phyloP scores from a whole-genome alignment of 345 rosid genomes.

The Eucalyptus pauciflora region DNA sequence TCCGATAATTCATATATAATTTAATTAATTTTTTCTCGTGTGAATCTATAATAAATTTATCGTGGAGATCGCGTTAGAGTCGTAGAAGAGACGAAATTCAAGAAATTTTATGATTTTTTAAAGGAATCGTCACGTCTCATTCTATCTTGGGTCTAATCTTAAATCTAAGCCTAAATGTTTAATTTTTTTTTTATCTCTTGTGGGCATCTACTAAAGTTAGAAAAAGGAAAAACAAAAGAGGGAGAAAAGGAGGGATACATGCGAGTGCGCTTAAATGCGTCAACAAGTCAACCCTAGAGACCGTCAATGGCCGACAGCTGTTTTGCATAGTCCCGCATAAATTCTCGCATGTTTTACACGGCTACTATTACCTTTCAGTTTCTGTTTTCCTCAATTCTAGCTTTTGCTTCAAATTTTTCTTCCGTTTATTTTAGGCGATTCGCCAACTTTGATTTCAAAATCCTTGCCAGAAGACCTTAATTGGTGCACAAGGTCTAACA shows the following conservation, averaged over 20 bases:
- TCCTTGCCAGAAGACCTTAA: background rate
- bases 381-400: background rate
- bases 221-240: background rate
- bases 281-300: background rate
- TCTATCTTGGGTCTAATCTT: background rate
- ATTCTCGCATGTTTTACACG: background rate
- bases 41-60: background rate
- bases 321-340: background rate
- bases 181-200: background rate
- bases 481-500: background rate
- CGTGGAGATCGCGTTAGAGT: background rate
- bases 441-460: background rate
- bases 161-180: background rate
- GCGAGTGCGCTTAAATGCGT: background rate
- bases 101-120: background rate
- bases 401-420: background rate
- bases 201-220: background rate
- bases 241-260: background rate
- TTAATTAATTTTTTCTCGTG: background rate
- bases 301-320: background rate
- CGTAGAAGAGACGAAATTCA: background rate
- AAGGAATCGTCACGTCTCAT: background rate
- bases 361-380: background rate
- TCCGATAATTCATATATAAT: background rate
- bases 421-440: background rate